phyloP scores from a whole-genome alignment of 139 green algal species.

The Desmodesmus armatus region DNA sequence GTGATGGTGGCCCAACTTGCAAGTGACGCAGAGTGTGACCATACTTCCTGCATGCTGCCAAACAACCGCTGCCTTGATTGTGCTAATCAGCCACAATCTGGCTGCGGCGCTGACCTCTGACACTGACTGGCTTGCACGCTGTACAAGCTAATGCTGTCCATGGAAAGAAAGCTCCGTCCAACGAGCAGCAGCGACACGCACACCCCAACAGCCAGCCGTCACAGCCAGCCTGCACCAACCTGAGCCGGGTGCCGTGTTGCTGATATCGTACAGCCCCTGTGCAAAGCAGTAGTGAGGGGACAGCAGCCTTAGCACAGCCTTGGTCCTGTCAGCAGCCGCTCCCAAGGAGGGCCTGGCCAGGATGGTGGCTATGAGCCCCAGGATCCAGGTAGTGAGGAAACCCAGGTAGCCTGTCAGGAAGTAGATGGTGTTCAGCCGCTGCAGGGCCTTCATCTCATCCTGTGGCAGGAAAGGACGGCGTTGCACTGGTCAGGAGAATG shows the following conservation, averaged over 20 bases:
- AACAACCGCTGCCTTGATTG: no score
- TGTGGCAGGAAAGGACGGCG: no score
- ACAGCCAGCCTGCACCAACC: not conserved
- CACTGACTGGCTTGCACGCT: no score
- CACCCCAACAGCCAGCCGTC: no score
- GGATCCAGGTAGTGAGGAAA: slow-evolving; percentile 70
- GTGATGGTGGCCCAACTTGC: no score
- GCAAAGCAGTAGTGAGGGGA: slow-evolving; percentile 81
- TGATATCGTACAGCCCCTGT: slow-evolving; percentile 49
- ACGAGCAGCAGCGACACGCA: no score
- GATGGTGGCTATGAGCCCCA: slow-evolving; percentile 66
- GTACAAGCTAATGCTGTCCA: no score
- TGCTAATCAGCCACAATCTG: no score
- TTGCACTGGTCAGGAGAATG: no score
- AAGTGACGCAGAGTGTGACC: not conserved
- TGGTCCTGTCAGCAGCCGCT: slow-evolving; percentile 40
- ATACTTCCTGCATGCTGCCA: not conserved
- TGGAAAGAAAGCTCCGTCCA: no score
- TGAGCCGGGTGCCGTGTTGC: slow-evolving; percentile 28
- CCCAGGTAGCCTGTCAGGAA: slow-evolving; percentile 79
- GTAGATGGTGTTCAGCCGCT: slow-evolving; percentile 72
- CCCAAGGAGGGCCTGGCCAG: slow-evolving; percentile 48
- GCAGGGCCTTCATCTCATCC: slow-evolving; percentile 81
- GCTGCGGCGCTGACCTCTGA: no score
- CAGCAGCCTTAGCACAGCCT: slow-evolving; percentile 54